Evolutionary conservation across 345 rosid genomes (phyloP).

Genomic region (Eucalyptus sideroxylon): DNA sequence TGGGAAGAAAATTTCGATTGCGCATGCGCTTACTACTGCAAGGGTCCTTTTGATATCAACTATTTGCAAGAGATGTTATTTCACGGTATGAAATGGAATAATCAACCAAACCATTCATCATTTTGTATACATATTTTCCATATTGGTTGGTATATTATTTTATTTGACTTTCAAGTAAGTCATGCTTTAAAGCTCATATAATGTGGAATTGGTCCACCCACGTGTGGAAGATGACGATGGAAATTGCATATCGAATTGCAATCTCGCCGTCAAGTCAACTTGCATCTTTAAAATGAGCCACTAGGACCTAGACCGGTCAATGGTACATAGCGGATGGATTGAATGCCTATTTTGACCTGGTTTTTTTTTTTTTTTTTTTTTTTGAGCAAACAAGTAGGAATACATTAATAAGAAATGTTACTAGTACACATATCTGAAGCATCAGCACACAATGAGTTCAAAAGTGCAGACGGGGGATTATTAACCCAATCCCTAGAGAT

Average conservation of each 20-base stretch:
- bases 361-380: too few species aligned
- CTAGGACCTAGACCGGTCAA: background rate
- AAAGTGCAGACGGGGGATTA: too few species aligned
- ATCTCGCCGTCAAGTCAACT: background rate
- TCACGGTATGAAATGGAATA: background rate
- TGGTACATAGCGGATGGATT: background rate
- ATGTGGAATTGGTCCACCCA: background rate
- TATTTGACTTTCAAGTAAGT: background rate
- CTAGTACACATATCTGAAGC: too few species aligned
- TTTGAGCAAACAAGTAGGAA: too few species aligned
- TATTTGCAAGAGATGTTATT: background rate
- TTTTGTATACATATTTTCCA: background rate
- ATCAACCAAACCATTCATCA: background rate
- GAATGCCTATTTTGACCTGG: background rate
- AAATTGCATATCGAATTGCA: background rate
- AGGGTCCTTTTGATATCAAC: background rate
- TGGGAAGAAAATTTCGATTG: background rate
- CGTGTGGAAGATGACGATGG: background rate
- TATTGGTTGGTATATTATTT: background rate
- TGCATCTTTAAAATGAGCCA: background rate
- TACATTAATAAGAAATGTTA: too few species aligned
- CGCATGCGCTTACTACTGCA: background rate
- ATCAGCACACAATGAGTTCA: too few species aligned
- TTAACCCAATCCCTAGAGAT: too few species aligned
- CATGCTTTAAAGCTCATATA: background rate